phyloP scores from a whole-genome alignment of 352 stramenopile genomes.

The Pythium guiyangense region DNA sequence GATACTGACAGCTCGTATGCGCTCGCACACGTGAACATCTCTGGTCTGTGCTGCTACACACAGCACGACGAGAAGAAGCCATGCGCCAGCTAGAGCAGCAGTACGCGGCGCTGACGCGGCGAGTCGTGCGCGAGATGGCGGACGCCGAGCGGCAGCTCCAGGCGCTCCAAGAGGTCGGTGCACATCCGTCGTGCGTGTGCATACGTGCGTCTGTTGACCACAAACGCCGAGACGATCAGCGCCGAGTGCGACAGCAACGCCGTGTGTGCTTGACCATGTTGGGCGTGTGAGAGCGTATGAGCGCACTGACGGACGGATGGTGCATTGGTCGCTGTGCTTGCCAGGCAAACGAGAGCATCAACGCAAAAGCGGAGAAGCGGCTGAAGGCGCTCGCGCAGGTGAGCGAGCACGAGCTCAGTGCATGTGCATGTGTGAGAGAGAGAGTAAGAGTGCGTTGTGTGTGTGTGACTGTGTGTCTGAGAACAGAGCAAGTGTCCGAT shows the following conservation, averaged over 20 bases:
- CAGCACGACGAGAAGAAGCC: slow-evolving; percentile 19
- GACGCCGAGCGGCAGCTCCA: slow-evolving; percentile 21
- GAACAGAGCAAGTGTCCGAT: too few relatives aligned
- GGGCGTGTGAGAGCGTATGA: too few relatives aligned
- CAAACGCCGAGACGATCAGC: neutral
- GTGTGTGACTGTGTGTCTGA: too few relatives aligned
- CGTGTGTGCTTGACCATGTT: neutral
- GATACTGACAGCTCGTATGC: neutral
- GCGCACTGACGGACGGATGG: slow-evolving; percentile 1
- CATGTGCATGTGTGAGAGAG: neutral
- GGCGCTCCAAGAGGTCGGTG: slow-evolving; percentile 18
- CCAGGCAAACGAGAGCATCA: slow-evolving; percentile 24
- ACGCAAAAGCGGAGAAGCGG: slow-evolving; percentile 19
- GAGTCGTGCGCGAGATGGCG: slow-evolving; percentile 15
- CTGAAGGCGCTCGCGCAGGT: slow-evolving; percentile 19
- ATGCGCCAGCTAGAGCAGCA: slow-evolving; percentile 18
- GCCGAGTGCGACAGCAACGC: neutral
- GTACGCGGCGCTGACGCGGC: slow-evolving; percentile 21
- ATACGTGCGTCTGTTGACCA: neutral
- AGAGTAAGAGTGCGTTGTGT: too few relatives aligned
- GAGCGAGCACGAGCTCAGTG: slow-evolving; percentile 1
- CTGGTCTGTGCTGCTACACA: slow-evolving; percentile 1
- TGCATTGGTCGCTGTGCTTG: neutral
- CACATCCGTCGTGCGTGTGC: slow-evolving; percentile 5
- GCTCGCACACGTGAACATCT: neutral